phyloP scores from a whole-genome alignment of 805 yeast species.

The Candida cerambycidarum region DNA sequence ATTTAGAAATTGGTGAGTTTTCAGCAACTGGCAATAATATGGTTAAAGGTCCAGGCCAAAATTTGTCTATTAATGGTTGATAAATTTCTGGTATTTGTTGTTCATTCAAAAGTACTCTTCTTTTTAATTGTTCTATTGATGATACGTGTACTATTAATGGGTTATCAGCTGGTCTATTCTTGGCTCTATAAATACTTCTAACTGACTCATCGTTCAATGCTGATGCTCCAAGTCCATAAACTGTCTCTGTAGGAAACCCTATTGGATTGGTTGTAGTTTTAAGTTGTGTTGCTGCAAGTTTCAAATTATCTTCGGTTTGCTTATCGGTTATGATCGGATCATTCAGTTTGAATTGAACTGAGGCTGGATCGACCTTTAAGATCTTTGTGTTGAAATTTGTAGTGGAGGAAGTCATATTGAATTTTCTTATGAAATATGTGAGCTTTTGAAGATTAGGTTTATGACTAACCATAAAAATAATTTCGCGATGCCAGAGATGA shows the following conservation, averaged over 20 bases:
- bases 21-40: conserved; percentile 66
- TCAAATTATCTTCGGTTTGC: conserved; percentile 50
- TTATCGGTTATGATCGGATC: conserved; percentile 52
- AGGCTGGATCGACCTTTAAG: conserved; percentile 52
- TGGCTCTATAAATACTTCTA: conserved; percentile 75
- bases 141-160: conserved; percentile 91
- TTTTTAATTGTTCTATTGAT: conserved; percentile 66
- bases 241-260: conserved; percentile 97
- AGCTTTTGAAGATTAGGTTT: background rate
- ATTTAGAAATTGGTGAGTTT: conserved; percentile 56
- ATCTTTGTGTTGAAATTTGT: conserved; percentile 31
- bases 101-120: conserved; percentile 51
- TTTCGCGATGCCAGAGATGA: conserved; percentile 7
- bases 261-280: conserved; percentile 57
- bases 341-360: conserved; percentile 48
- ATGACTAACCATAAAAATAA: conserved; percentile 4
- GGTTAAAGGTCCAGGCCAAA: conserved; percentile 98
- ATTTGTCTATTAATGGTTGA: conserved; percentile 56
- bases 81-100: conserved; percentile 68
- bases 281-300: conserved; percentile 59
- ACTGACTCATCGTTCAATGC: conserved; percentile 75
- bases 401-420: conserved; percentile 1
- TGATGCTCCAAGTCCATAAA: conserved; percentile 92
- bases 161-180: conserved; percentile 92
- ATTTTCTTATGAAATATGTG: background rate